phyloP scores from a whole-genome alignment of 139 green algal species.

The Medakamo hakoo region DNA sequence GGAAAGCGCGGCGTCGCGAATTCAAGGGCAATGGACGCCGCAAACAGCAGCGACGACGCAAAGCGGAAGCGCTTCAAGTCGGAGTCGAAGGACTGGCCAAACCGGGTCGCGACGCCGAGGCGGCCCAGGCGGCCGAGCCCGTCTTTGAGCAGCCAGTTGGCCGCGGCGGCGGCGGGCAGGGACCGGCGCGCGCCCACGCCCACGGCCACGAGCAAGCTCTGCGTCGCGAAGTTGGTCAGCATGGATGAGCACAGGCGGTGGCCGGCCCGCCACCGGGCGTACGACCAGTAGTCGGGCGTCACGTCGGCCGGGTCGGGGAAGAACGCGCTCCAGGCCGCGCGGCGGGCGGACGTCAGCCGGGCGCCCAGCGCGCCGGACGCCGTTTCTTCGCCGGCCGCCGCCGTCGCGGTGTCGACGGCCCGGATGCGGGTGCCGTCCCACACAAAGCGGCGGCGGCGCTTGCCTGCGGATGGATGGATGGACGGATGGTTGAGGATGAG shows the following conservation, averaged over 20 bases:
- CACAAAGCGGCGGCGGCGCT: neutral
- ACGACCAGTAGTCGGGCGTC: slow-evolving; percentile 76
- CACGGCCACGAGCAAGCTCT: slow-evolving; percentile 67
- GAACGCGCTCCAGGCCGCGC: slow-evolving; percentile 5
- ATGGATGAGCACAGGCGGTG: slow-evolving; percentile 68
- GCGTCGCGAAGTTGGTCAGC: slow-evolving; percentile 55
- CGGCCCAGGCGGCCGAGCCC: slow-evolving; percentile 55
- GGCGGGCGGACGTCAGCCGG: too few relatives aligned
- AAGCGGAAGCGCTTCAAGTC: slow-evolving; percentile 88
- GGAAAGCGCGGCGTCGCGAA: slow-evolving; percentile 67
- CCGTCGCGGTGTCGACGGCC: neutral
- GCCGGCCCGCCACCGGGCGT: slow-evolving; percentile 47
- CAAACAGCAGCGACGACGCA: slow-evolving; percentile 61
- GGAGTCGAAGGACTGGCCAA: slow-evolving; percentile 63
- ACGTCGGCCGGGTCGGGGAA: slow-evolving; percentile 11
- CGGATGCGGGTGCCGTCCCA: slow-evolving; percentile 4
- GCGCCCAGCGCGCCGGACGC: neutral
- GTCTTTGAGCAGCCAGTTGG: slow-evolving; percentile 73
- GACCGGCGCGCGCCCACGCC: slow-evolving; percentile 65
- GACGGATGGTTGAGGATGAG: too few relatives aligned
- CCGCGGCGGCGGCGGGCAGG: slow-evolving; percentile 40
- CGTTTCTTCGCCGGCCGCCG: neutral
- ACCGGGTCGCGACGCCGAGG: slow-evolving; percentile 53
- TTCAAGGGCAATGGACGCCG: slow-evolving; percentile 46
- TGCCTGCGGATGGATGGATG: neutral